These are phyloP conservation scores for Tulasnella sp. DNA, from an alignment of 768 basidiomycete genomes.

Conservation along the genomic window DNA sequence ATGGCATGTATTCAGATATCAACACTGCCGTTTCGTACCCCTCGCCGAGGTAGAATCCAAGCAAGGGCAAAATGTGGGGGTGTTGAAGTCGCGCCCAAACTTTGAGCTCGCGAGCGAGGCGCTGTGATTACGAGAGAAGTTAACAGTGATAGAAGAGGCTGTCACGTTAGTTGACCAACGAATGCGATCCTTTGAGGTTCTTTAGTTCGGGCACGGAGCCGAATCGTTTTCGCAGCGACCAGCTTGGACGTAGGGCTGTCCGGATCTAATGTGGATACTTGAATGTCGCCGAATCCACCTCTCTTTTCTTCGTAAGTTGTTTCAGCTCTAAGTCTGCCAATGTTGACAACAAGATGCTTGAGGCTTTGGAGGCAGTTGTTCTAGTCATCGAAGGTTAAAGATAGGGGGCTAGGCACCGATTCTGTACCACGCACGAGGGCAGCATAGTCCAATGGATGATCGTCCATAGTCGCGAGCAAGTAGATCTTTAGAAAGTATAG, in stretches of 20 bases:
- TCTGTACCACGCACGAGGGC: too few species aligned
- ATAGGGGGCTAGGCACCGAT: too few species aligned
- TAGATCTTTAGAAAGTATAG: too few species aligned
- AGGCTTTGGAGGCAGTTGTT: too few species aligned
- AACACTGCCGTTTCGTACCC: neutral
- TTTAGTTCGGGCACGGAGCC: neutral
- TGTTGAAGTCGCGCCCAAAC: neutral
- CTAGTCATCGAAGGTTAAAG: too few species aligned
- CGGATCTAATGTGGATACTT: neutral
- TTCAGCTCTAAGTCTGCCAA: neutral
- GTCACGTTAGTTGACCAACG: neutral
- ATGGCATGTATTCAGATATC: neutral
- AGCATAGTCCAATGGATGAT: too few species aligned
- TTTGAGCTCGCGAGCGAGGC: conserved; percentile 3
- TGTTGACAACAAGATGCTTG: neutral
- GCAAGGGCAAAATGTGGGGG: neutral
- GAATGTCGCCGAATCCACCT: neutral
- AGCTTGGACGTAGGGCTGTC: neutral
- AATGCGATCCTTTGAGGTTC: neutral
- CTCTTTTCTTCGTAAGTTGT: neutral
- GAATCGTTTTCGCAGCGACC: neutral
- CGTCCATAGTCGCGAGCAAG: too few species aligned
- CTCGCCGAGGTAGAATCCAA: neutral
- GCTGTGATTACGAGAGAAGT: neutral
- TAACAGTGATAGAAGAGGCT: neutral